Base-by-base conservation (phyloP, 2,329 filamentous ascomycete species). In the Diaporthe vexans region DNA sequence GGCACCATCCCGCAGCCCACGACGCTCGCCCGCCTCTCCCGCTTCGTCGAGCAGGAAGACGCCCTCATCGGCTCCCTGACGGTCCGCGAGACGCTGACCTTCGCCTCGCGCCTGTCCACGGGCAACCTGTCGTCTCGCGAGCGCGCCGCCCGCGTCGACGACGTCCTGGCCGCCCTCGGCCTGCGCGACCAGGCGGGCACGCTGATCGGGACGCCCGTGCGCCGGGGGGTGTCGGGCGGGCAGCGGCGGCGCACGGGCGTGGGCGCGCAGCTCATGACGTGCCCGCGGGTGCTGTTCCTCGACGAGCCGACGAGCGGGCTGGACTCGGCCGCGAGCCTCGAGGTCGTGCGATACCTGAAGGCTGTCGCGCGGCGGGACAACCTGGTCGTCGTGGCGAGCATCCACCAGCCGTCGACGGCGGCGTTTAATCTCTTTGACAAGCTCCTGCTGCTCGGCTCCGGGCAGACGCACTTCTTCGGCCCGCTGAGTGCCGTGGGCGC, bases 21-120 rank as follows among this genome's bases (percentile, higher is more conserved):
- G 10, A 85, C 85, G 0, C 93, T 96, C 77, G 90, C 91, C 24
- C 86, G 89, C 63, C 86, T 96, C 67, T 93, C 90, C 72, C 91
- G 91, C 61, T 97, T 95, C 80, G 95, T 97, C 29, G 95, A 97
- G 84, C 95, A 97, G 82, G 94, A 97, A 77, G 95, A 97, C 85
- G 92, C 94, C 0, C 87, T 97, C 17, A 93, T 96, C 68, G 95
- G 94, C 6, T 93, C 93, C 0, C 85, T 97, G 77, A 97, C 94
- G 0, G 94, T 96, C 11, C 87, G 89, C 37, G 95, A 97, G 85
- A 97, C 94, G 0, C 84, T 97, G 75, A 85, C 91, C 76, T 97
- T 97, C 81, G 93, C 94, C 0, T 93, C 94, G 0, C 89, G 92
- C 37, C 88, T 97, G 83, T 91, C 75, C 78, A 93, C 83, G 11